Evolutionary conservation across 306 rosid species (phyloP).

Genomic region (Styphnolobium japonicum): DNA sequence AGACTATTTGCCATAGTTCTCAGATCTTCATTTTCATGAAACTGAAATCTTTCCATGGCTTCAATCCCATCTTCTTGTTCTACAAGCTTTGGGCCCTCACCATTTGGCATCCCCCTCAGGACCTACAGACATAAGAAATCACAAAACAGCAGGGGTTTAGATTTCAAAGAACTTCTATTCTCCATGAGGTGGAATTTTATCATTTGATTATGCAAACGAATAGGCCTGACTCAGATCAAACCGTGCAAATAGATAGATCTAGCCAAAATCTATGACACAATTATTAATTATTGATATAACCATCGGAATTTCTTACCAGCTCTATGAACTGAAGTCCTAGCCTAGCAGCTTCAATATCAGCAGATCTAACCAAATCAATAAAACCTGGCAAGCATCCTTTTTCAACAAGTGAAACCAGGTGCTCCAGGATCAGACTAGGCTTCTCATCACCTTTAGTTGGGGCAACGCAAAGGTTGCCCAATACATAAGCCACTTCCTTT

Average conservation of each 20-base stretch:
- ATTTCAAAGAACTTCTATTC: constrained; percentile 2
- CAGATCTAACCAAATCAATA: constrained; percentile 78
- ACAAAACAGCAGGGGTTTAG: constrained; percentile 1
- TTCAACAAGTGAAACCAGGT: constrained; percentile 73
- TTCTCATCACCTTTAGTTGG: constrained; percentile 60
- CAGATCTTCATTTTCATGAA: constrained; percentile 90
- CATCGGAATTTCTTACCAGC: constrained; percentile 56
- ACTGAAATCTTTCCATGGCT: constrained; percentile 96
- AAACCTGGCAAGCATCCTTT: constrained; percentile 87
- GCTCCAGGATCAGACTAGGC: constrained; percentile 66
- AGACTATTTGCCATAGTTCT: constrained; percentile 86
- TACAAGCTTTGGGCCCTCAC: constrained; percentile 83
- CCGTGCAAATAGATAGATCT: neutral
- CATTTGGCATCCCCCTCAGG: constrained; percentile 86
- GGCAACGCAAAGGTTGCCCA: constrained; percentile 88
- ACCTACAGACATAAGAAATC: constrained; percentile 51
- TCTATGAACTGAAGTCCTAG: constrained; percentile 90
- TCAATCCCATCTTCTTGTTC: constrained; percentile 92
- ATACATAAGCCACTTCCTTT: constrained; percentile 88
- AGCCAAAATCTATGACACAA: constrained; percentile 14
- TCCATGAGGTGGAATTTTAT: neutral
- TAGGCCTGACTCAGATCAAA: neutral
- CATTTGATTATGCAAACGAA: neutral
- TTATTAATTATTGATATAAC: constrained; percentile 1
- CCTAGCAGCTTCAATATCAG: constrained; percentile 87